Evolutionary conservation across 2,329 filamentous ascomycete species (phyloP).

Genomic region (Fusarium sp.): DNA sequence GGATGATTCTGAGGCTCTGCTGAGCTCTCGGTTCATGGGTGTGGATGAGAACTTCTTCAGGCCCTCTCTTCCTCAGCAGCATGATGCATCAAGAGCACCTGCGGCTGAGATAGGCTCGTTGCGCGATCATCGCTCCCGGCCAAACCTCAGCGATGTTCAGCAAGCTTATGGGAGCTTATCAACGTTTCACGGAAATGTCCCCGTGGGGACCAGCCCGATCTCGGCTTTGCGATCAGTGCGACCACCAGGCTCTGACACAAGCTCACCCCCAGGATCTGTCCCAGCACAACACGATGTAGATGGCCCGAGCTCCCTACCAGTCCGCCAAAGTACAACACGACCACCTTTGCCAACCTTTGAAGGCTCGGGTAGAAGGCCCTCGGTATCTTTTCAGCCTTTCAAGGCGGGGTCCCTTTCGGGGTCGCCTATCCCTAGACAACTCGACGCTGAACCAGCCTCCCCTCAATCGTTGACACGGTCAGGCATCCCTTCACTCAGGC

Average conservation of each 20-base stretch:
- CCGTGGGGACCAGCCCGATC: conserved; percentile 85
- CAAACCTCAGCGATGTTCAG: conserved; percentile 69
- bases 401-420: conserved; percentile 95
- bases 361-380: conserved; percentile 74
- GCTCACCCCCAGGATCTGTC: conserved; percentile 67
- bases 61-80: conserved; percentile 75
- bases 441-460: conserved; percentile 67
- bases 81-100: conserved; percentile 52
- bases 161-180: conserved; percentile 91
- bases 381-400: conserved; percentile 93
- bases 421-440: conserved; percentile 72
- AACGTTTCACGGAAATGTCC: conserved; percentile 85
- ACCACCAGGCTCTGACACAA: conserved; percentile 70
- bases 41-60: conserved; percentile 89
- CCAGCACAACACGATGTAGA: conserved; percentile 60
- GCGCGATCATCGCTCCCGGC: conserved; percentile 68
- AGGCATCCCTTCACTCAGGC: conserved; percentile 61
- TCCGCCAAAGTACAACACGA: conserved; percentile 51
- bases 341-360: conserved; percentile 62
- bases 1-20: conserved; percentile 88
- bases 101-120: conserved; percentile 77
- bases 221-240: conserved; percentile 81
- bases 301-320: conserved; percentile 66
- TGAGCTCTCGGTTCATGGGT: conserved; percentile 94
- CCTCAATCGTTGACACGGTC: conserved; percentile 64